Evolutionary conservation across 164 flowering plant species (phyloP).

Genomic region (Chloranthus sessilifolius): DNA sequence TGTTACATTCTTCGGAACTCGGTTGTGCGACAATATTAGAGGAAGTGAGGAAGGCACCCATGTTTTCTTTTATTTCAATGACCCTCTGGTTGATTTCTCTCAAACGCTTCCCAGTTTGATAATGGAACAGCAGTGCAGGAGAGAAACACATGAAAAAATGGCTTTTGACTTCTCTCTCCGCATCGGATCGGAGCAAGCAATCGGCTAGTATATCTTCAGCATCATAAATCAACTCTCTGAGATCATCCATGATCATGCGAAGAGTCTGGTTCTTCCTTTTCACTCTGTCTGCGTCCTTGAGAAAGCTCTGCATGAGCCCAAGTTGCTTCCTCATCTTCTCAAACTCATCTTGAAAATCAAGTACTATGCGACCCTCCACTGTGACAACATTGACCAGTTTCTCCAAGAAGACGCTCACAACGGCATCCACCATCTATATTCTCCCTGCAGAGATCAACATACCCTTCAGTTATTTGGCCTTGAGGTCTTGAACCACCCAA

Average conservation of each 20-base stretch:
- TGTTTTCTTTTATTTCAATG: slow-evolving; percentile 19
- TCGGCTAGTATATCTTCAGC: slow-evolving; percentile 14
- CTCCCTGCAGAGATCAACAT: too few species aligned
- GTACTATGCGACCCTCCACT: not conserved
- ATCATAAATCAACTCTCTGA: slow-evolving; percentile 9
- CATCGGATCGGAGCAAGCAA: not conserved
- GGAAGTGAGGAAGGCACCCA: slow-evolving; percentile 24
- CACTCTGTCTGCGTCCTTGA: slow-evolving; percentile 8
- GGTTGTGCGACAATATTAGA: slow-evolving; percentile 5
- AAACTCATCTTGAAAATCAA: slow-evolving; percentile 8
- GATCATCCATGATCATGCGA: not conserved
- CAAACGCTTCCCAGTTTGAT: slow-evolving; percentile 28
- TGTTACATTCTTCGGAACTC: slow-evolving; percentile 7
- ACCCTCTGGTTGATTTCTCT: slow-evolving; percentile 32
- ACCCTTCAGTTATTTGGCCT: too few species aligned
- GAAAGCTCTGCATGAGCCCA: slow-evolving; percentile 10
- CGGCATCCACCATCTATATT: slow-evolving; percentile 13
- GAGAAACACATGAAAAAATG: slow-evolving; percentile 9
- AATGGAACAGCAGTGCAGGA: slow-evolving; percentile 19
- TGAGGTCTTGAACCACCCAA: too few species aligned
- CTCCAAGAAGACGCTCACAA: slow-evolving; percentile 1
- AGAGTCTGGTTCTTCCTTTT: slow-evolving; percentile 7
- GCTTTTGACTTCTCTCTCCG: not conserved
- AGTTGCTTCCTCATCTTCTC: slow-evolving; percentile 9
- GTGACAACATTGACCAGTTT: slow-evolving; percentile 1